Conservation (phyloP, 345 rosid genomes). For the Eucalyptus curtisii region DNA sequence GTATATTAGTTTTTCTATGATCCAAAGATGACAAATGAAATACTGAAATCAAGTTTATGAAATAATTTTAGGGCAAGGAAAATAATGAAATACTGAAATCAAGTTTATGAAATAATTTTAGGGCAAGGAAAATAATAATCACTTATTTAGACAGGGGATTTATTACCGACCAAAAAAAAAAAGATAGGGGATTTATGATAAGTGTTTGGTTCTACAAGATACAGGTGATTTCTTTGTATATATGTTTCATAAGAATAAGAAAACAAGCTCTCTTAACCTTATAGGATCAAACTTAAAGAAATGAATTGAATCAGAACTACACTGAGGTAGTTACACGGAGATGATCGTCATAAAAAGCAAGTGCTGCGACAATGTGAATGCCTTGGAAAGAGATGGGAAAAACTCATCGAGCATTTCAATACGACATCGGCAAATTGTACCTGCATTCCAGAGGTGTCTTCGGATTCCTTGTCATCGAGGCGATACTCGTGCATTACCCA, state of each 20-base stretch:
- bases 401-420: background rate
- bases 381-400: background rate
- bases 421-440: constrained; percentile 3
- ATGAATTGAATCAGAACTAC: background rate
- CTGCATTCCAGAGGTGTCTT: constrained; percentile 72
- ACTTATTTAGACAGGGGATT: background rate
- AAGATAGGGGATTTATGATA: background rate
- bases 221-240: background rate
- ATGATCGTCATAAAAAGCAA: background rate
- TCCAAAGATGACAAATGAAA: background rate
- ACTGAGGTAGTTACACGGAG: background rate
- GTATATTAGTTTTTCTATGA: background rate
- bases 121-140: background rate
- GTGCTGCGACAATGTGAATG: background rate
- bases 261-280: background rate
- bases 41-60: background rate
- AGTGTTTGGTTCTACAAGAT: background rate
- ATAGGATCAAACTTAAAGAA: background rate
- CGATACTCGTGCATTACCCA: constrained; percentile 99
- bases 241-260: background rate
- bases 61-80: background rate
- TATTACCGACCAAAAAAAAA: too few species aligned
- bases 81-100: background rate
- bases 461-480: constrained; percentile 76
- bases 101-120: background rate